Evolutionary conservation across 1,284 basidiomycete genomes (phyloP), one percentile per base, ranked within the genome.

Genomic region (Spongiforma sp.): DNA sequence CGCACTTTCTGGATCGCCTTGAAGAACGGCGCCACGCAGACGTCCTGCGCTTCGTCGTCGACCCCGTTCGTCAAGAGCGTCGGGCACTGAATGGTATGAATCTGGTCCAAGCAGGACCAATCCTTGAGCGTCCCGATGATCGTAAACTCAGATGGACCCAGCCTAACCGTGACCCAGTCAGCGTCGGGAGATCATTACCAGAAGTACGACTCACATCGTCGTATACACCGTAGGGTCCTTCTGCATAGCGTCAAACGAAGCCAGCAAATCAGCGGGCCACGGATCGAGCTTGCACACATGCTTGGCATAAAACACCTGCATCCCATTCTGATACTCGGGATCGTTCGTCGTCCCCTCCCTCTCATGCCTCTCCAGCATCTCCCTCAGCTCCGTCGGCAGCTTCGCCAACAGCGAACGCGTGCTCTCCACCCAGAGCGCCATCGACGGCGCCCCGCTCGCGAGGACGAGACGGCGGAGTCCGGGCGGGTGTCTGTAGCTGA

Each of bases 391-490:
- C 9, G 26, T 21, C 5, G 43, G 43, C 15, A 50, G 46, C 33
- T 48, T 17, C 10, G 41, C 57, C 8, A 59, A 21, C 9, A 59
- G 19, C 11, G 17, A 30, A 3, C 34, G 46, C 4, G 34, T 37
- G 46, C 58, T 59, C 33, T 59, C 15, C 43, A 36, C 58, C 58
- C 58, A 59, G 24, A 59, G 34, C 17, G 58, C 26, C 58, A 59
- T 59, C 6, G 58, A 50, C 17, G 58, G 58, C 3, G 58, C 58
- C 11, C 33, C 46, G 34, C 58, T 59, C 19, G 46, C 46, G n/a
- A 59, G 10, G 58, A 50, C 58, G 6, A 87, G 75, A 8, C 69
- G 75, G 53, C 76, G 77, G n/a, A 87, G 63, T 1, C 83, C 82
- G 9, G 85, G 85, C 0, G 83, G 83, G 21, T 73, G 73, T 52